Evolutionary conservation across 768 basidiomycete genomes (phyloP).

Genomic region (Trametes meyenii): DNA sequence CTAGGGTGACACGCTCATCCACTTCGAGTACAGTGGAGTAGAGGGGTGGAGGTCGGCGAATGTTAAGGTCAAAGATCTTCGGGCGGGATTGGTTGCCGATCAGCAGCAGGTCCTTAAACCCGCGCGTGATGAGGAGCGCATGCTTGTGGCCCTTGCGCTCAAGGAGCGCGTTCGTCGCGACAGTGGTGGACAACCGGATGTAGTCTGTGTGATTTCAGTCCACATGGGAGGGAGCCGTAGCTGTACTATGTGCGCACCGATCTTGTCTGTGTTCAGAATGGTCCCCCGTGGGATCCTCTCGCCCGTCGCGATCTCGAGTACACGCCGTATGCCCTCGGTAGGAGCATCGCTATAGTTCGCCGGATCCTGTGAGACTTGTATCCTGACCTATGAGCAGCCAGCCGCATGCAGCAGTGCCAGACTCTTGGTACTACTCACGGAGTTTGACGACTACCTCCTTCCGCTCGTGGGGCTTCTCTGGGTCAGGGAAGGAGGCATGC

Average conservation of each 20-base stretch:
- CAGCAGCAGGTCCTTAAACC: constrained; percentile 87
- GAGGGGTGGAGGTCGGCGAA: constrained; percentile 73
- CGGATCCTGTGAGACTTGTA: constrained; percentile 84
- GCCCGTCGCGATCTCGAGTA: constrained; percentile 78
- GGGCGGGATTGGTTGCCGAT: constrained; percentile 97
- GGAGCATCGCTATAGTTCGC: constrained; percentile 90
- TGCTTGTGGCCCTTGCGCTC: constrained; percentile 94
- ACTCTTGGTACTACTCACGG: constrained; percentile 47
- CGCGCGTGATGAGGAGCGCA: constrained; percentile 87
- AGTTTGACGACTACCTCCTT: constrained; percentile 92
- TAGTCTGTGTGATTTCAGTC: constrained; percentile 57
- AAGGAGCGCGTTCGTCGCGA: constrained; percentile 93
- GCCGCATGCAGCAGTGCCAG: not conserved
- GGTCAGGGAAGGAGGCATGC: constrained; percentile 82
- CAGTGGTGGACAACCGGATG: constrained; percentile 90
- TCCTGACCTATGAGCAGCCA: not conserved
- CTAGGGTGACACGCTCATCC: constrained; percentile 92
- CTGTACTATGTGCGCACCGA: constrained; percentile 51
- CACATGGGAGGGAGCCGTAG: not conserved
- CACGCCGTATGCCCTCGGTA: constrained; percentile 88
- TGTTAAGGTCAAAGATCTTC: constrained; percentile 92
- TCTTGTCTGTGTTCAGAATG: constrained; percentile 75
- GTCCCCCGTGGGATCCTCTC: constrained; percentile 65
- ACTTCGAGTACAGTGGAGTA: constrained; percentile 77
- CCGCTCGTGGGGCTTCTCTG: constrained; percentile 56